Conservation (phyloP, 2,329 filamentous ascomycete genomes). For the Lecanicillium sp. region DNA sequence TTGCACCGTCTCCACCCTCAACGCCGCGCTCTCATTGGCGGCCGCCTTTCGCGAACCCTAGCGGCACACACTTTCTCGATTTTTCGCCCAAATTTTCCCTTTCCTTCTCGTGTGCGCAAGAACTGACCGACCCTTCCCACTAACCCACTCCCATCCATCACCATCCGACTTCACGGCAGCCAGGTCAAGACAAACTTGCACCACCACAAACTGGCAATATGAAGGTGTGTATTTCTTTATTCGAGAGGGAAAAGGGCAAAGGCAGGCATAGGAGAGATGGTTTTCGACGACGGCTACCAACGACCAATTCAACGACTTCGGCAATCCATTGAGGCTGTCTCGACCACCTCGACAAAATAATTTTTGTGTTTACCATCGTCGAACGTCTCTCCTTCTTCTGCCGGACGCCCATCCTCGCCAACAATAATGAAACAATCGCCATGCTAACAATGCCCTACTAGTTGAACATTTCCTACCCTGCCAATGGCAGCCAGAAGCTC, state of each 20-base stretch:
- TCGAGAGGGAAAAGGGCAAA: not conserved
- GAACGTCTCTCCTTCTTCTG: not conserved
- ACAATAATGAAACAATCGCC: constrained; percentile 1
- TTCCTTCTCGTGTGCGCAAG: constrained; percentile 4
- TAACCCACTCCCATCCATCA: constrained; percentile 17
- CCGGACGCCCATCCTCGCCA: not conserved
- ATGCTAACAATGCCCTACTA: constrained; percentile 27
- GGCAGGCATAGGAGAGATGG: not conserved
- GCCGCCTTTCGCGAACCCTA: constrained; percentile 26
- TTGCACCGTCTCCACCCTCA: not conserved
- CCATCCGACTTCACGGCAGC: constrained; percentile 28
- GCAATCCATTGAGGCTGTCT: too few species aligned
- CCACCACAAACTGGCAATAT: constrained; percentile 39
- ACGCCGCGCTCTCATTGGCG: constrained; percentile 24
- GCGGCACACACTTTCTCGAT: constrained; percentile 33
- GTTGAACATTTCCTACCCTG: constrained; percentile 76
- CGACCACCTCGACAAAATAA: too few species aligned
- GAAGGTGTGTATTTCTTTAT: constrained; percentile 27
- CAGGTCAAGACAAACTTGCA: constrained; percentile 38
- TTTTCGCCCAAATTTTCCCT: constrained; percentile 25
- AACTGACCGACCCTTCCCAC: constrained; percentile 11
- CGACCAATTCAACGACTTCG: too few species aligned
- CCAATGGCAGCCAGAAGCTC: constrained; percentile 99
- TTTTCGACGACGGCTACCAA: too few species aligned
- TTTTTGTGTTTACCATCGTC: too few species aligned